Base-by-base conservation (phyloP, 805 yeast species). In the Priceomyces medius region DNA sequence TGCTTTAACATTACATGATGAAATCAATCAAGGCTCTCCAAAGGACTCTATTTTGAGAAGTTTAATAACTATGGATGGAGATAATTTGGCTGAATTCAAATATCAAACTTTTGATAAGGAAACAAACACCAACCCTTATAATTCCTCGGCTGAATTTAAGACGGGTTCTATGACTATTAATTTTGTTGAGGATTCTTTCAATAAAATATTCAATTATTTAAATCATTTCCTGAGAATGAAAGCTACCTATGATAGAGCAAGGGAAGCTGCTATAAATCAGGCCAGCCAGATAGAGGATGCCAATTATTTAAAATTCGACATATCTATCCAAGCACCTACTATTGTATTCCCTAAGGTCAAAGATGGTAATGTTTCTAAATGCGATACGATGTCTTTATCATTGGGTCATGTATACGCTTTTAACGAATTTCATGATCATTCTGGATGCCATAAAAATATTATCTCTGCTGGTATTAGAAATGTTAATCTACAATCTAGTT, bases 201-300 rank as follows among this genome's bases (percentile, higher is more conserved):
- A 81, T 24, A 76, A 82, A 48, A 75, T 95, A 8, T 54, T 84
- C 21, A 70, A 75, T 8, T 91, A 80, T 53, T 66, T 88, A 52
- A 79, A 79, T 48, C 85, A 84, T 50, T 86, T 95, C 54, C 83
- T 80, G 44, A 77, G 77, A 50, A 88, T 91, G 96, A 93, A 93
- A 61, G 79, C 77, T 3, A 72, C 90, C n/a, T 95, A 86, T 60
- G 99, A 93, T 54, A 69, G 77, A 16, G 95, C 98, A 0, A 76
- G 98, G 43, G 88, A 84, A 53, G 87, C 89, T 8, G 96, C 98
- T 0, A 77, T 88, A 50, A 79, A 84, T 50, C 95, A 87, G 58
- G 93, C 93, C 0, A 79, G 70, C 33, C 81, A 80, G 47, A 71
- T 82, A 32, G 78, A 79, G 39, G 71, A 66, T 42, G 79, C 86